Base-by-base conservation (phyloP, 2,329 filamentous ascomycete species). In the Aspergillus pseudoterreus region DNA sequence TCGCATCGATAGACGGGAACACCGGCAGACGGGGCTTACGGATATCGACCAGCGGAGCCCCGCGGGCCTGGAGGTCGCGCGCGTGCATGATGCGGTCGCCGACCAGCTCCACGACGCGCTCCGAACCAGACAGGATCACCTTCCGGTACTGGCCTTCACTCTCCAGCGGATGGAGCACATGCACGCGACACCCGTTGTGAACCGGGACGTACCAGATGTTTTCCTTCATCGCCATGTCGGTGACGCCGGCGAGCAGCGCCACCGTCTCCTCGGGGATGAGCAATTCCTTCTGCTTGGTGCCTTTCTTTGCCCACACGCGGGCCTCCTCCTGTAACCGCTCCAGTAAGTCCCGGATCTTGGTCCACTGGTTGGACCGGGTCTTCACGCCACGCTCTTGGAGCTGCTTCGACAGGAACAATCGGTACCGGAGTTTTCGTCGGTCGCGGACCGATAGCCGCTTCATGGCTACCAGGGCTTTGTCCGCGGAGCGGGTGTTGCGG, bases 101-200 rank as follows among this genome's bases (percentile, higher is more conserved):
- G 10, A 68, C 67, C 24, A 69, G 17, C 47, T 68, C 64, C 43
- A 70, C 57, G 1, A 62, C 68, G 45, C 61, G 58, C n/a, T 60
- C 60, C 1, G 70, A 69, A 11, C 70, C 71, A 14, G 62, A 62
- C 42, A 74, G 44, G 21, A 71, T 51, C 27, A 70, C 62, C 47
- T 65, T 70, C 35, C 71, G 70, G 49, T 61, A 51, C 5, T 56
- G 35, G 10, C 70, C 66, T 30, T 65, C 57, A 43, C 65, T 69
- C 43, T 71, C 59, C 1, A 44, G 36, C n/a, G 62, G 50, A 43
- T 60, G 57, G 24, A 71, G 49, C 10, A 73, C 63, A 46, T 70
- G 71, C n/a, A 74, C 64, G 33, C 63, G 63, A 43, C 71, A 73
- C 21, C 71, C 72, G 49, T 71, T 68, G 12, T 59, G 64, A 14